Base-by-base conservation (phyloP, 768 basidiomycete genomes). In the Exsudoporus frostii region DNA sequence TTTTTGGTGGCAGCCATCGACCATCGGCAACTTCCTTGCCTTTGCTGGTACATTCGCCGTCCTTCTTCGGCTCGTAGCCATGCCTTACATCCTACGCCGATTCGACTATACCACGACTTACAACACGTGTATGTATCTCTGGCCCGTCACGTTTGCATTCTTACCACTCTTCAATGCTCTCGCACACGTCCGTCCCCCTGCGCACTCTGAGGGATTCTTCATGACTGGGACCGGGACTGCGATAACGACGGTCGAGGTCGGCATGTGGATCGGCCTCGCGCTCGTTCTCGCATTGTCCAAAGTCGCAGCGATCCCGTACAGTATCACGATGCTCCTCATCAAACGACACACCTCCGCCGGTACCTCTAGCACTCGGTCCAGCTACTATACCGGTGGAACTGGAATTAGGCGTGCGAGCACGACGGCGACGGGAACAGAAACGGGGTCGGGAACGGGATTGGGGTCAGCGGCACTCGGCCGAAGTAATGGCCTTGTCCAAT, bases 401-500 rank as follows among this genome's bases (percentile, higher is more conserved):
- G 17, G 24, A 19, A 3, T n/a, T 19, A 4, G 17, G 33, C 33
- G 7, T 34, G 33, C 5, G 6, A 29, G 10, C 19, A 11, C 15
- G 10, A 1, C 43, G 4, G 14, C 19, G 8, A 0, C 13, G 13
- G 43, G 40, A 4, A 4, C n/a, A 4, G n/a, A 7, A n/a, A 8
- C 34, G 17, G 17, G 15, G 11, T 17, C 17, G 17, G 41, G 40
- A 3, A 17, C 25, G 25, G 41, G 41, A 5, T 10, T 10, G 41
- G 41, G 24, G 3, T 29, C 45, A 76, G n/a, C n/a, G n/a, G n/a
- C 77, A 7, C 73, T 85, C 7, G 84, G 84, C 0, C 74, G 76
- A n/a, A 79, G 80, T 7, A 85, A 85, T 52, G 85, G 84, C 14
- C 73, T 86, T 14, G 76, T 82, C 14, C 80, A 84, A 55, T 71